A percentile compares a stretch with the other conserved stretches of the same genome.
Conservation (phyloP, 768 basidiomycete species). For the Boletus barrowsii region DNA sequence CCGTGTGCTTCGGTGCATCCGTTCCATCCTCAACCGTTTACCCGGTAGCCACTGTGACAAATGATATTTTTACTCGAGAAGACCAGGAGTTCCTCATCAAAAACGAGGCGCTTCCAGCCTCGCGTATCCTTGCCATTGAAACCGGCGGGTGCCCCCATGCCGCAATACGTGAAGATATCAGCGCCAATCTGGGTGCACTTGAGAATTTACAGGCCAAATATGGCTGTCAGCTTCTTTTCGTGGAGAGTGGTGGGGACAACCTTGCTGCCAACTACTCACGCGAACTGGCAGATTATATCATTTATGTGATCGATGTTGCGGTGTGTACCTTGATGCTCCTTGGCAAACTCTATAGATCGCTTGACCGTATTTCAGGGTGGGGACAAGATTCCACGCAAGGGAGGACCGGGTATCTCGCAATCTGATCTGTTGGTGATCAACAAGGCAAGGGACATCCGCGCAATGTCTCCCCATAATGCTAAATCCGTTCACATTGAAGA, state of each 20-base stretch:
- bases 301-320: conserved; percentile 87
- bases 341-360: not conserved
- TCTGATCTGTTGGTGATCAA: conserved; percentile 94
- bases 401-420: conserved; percentile 95
- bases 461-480: not conserved
- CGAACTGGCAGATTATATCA: conserved; percentile 96
- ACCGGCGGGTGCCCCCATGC: conserved; percentile 98
- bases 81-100: conserved; percentile 97
- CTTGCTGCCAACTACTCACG: conserved; percentile 95
- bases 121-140: conserved; percentile 93
- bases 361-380: conserved; percentile 64
- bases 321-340: conserved; percentile 37
- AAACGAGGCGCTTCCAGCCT: conserved; percentile 80
- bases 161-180: conserved; percentile 97
- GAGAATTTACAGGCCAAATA: conserved; percentile 93
- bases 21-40: conserved; percentile 10
- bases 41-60: conserved; percentile 84
- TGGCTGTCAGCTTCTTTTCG: conserved; percentile 85
- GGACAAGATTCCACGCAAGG: conserved; percentile 98
- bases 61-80: conserved; percentile 98
- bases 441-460: conserved; percentile 53
- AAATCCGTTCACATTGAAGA: conserved; percentile 45
- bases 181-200: conserved; percentile 93
- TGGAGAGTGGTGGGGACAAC: conserved; percentile 97
- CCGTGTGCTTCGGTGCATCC: not conserved